Percentiles rank a stretch among this genome's conserved stretches.
Evolutionary conservation across 352 stramenopile species (phyloP).

Genomic region (Globisporangium middletonii): DNA sequence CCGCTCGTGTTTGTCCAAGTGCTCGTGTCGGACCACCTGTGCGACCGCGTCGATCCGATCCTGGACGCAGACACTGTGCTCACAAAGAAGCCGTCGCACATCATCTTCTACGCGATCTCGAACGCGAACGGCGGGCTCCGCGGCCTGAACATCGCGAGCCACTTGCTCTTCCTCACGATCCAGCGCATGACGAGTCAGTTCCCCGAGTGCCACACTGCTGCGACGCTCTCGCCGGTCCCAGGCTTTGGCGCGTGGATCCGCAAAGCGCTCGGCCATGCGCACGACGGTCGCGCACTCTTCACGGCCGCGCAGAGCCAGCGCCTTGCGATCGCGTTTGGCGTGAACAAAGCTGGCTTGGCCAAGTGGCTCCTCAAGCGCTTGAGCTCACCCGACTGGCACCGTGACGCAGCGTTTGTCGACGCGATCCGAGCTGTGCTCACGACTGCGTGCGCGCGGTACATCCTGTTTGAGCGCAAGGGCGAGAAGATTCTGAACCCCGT

Average conservation of each 20-base stretch:
- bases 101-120: slow-evolving; percentile 85
- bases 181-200: slow-evolving; percentile 64
- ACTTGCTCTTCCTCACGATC: slow-evolving; percentile 81
- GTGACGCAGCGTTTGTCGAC: slow-evolving; percentile 37
- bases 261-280: slow-evolving; percentile 22
- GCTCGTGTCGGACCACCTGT: slow-evolving; percentile 63
- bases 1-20: slow-evolving; percentile 78
- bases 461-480: slow-evolving; percentile 70
- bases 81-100: slow-evolving; percentile 49
- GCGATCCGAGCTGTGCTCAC: slow-evolving; percentile 47
- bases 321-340: slow-evolving; percentile 52
- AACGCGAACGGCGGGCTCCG: slow-evolving; percentile 75
- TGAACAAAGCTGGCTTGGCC: slow-evolving; percentile 39
- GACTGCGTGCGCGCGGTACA: slow-evolving; percentile 60
- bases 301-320: slow-evolving; percentile 37
- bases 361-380: slow-evolving; percentile 74
- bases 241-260: slow-evolving; percentile 72
- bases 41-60: slow-evolving; percentile 53
- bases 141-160: slow-evolving; percentile 75
- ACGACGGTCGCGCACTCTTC: slow-evolving; percentile 36
- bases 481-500: slow-evolving; percentile 81
- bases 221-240: slow-evolving; percentile 75
- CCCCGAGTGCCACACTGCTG: slow-evolving; percentile 52
- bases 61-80: slow-evolving; percentile 42
- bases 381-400: slow-evolving; percentile 37